Evolutionary conservation across 495 filamentous ascomycete genomes (phyloP).

Genomic region (Usnea hakonensis): DNA sequence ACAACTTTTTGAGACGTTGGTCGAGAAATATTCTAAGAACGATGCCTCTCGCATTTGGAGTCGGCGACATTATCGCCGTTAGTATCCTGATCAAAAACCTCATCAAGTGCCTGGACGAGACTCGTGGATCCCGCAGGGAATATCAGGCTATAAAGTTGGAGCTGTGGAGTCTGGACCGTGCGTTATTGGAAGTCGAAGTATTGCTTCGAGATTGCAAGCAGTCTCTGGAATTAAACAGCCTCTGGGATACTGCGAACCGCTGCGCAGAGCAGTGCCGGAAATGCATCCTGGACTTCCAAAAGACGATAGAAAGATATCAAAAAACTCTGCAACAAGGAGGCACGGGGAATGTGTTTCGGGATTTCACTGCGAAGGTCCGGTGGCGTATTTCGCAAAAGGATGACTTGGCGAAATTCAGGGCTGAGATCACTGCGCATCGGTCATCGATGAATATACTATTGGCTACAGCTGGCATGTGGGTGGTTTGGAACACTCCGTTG

Average conservation of each 20-base stretch:
- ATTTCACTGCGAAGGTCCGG: constrained; percentile 16
- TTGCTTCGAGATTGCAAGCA: constrained; percentile 12
- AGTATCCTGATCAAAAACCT: constrained; percentile 28
- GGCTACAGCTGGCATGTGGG: background rate
- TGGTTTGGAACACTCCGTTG: background rate
- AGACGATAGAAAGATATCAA: constrained; percentile 10
- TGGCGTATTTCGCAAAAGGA: constrained; percentile 20
- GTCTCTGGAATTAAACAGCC: constrained; percentile 11
- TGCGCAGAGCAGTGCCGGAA: constrained; percentile 13
- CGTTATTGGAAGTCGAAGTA: constrained; percentile 21
- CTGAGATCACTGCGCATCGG: constrained; percentile 20
- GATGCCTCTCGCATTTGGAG: constrained; percentile 30
- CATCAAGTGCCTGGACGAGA: constrained; percentile 26
- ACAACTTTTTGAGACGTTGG: background rate
- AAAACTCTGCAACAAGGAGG: background rate
- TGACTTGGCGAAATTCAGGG: constrained; percentile 22
- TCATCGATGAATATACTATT: constrained; percentile 22
- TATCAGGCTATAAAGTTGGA: constrained; percentile 26
- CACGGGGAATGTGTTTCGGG: constrained; percentile 10
- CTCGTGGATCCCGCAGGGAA: constrained; percentile 24
- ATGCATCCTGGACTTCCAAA: constrained; percentile 6
- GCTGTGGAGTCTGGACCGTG: constrained; percentile 24
- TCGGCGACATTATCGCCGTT: constrained; percentile 30
- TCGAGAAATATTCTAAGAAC: background rate
- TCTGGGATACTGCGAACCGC: constrained; percentile 3